Evolutionary conservation across 2,329 filamentous ascomycete genomes (phyloP), one percentile per base, ranked within the genome.

Genomic region (Colletotrichum higginsianum): DNA sequence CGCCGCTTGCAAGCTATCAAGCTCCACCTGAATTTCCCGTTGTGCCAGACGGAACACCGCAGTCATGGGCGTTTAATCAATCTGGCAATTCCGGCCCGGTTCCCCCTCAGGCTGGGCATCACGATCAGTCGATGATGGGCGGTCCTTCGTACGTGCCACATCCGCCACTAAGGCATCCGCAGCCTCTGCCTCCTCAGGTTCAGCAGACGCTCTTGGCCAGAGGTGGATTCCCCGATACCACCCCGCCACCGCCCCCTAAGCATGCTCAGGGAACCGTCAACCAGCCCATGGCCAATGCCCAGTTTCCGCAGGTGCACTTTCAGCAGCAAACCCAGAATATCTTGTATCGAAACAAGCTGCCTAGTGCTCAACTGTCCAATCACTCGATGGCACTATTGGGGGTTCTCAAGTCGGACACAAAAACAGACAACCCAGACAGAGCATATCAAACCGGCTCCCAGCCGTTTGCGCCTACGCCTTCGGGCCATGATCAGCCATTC

Each of bases 101-200:
- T 57, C 49, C 21, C 30, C 16, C 55, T 35, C 61, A 72, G 40
- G 46, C 16, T 21, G 38, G 61, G 21, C 55, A 53, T n/a, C 55
- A 73, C 21, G 52, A 56, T 13, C 21, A 49, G n/a, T 18, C 52
- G 13, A 8, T 53, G 15, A 44, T 55, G 44, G 67, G 67, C 18
- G 21, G 35, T 23, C 63, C 64, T 30, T 16, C 30, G 15, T 66
- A 72, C n/a, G 52, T 46, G 8, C 60, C 61, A 44, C 74, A 53
- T 67, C 77, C 47, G 66, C 75, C 49, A 62, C 72, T 62, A 75
- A 68, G 72, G 30, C 82, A 84, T 63, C 86, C 86, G 1, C 87
- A 89, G 64, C 86, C 87, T 12, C 78, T 88, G 13, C 88, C 88
- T 38, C 88, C 87, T 8, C 87, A 89, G 57, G 86, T 89, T 1